A percentile compares a stretch with the other conserved stretches of the same genome.
These are phyloP conservation scores for Agrocybe praecox DNA, from an alignment of 768 basidiomycete genomes.

Conservation along the genomic window DNA sequence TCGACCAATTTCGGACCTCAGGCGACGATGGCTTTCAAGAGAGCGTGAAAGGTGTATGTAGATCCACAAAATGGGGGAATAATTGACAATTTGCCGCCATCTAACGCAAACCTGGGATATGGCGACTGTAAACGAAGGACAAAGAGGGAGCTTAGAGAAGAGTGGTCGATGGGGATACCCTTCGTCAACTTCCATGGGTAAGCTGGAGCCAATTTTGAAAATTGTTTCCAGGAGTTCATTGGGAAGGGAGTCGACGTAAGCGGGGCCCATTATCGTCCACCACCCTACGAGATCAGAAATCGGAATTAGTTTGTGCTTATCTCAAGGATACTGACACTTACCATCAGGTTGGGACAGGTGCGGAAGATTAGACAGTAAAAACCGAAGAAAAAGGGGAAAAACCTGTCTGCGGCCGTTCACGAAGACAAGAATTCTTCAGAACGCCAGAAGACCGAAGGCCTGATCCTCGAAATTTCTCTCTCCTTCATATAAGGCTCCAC, in stretches of 20 bases:
- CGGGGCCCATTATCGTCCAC: conserved; percentile 3
- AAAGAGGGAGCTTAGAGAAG: conserved; percentile 24
- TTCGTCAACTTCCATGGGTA: conserved; percentile 23
- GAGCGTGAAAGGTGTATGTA: conserved; percentile 24
- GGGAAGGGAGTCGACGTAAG: conserved; percentile 21
- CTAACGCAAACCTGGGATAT: conserved; percentile 26
- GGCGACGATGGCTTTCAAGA: conserved; percentile 22
- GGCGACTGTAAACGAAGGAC: conserved; percentile 15
- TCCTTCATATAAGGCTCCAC: conserved; percentile 12
- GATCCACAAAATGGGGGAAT: conserved; percentile 23
- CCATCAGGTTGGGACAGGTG: no score
- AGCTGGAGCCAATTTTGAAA: conserved; percentile 19
- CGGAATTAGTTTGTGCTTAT: no score
- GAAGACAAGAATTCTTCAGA: background rate
- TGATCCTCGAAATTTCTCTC: background rate
- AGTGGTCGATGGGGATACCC: conserved; percentile 24
- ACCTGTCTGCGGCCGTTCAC: background rate
- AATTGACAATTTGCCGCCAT: conserved; percentile 22
- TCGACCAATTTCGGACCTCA: conserved; percentile 12
- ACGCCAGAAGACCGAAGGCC: conserved; percentile 5
- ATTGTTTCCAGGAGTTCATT: conserved; percentile 30
- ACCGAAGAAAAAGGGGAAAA: background rate
- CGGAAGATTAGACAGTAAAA: no score
- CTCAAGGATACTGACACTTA: no score
- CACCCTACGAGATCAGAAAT: background rate